These are phyloP conservation scores for Talaromyces ruber DNA, from an alignment of 495 filamentous ascomycete species.

Conservation along the genomic window DNA sequence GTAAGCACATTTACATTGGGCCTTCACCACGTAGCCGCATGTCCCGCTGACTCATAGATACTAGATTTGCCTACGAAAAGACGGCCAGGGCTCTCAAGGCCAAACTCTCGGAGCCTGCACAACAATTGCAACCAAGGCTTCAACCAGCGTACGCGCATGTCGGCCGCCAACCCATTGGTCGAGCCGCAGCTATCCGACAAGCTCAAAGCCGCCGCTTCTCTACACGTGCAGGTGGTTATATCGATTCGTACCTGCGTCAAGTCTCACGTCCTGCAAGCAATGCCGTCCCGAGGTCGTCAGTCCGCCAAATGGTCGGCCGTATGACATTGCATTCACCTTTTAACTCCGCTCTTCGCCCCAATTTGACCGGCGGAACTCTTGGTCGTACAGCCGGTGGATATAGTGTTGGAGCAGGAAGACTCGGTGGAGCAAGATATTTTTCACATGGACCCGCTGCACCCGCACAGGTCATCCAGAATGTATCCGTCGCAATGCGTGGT, in stretches of 20 bases:
- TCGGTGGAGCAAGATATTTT: constrained; percentile 75
- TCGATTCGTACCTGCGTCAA: constrained; percentile 46
- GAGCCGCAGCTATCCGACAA: constrained; percentile 61
- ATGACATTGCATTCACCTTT: constrained; percentile 74
- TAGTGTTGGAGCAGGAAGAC: constrained; percentile 57
- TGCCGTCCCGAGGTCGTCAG: constrained; percentile 56
- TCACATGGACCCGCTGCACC: constrained; percentile 77
- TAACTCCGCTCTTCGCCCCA: constrained; percentile 82
- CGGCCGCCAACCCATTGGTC: constrained; percentile 63
- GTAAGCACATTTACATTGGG: constrained; percentile 25
- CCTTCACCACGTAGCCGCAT: background rate
- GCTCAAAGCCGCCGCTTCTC: constrained; percentile 67
- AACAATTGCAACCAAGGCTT: constrained; percentile 29
- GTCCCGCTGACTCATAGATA: constrained; percentile 15
- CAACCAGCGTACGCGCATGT: constrained; percentile 46
- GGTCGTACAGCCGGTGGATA: constrained; percentile 84
- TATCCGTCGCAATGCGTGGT: constrained; percentile 80
- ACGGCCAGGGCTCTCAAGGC: constrained; percentile 52
- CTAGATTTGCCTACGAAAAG: constrained; percentile 56
- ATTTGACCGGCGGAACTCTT: constrained; percentile 81
- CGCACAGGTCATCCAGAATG: constrained; percentile 89
- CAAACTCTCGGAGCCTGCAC: constrained; percentile 48
- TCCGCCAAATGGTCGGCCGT: constrained; percentile 56
- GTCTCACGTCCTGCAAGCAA: constrained; percentile 51
- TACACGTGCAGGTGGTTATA: constrained; percentile 55